These are phyloP conservation scores for Paraphaeosphaeria minitans DNA, from an alignment of 2,329 filamentous ascomycete genomes.

Conservation along the genomic window DNA sequence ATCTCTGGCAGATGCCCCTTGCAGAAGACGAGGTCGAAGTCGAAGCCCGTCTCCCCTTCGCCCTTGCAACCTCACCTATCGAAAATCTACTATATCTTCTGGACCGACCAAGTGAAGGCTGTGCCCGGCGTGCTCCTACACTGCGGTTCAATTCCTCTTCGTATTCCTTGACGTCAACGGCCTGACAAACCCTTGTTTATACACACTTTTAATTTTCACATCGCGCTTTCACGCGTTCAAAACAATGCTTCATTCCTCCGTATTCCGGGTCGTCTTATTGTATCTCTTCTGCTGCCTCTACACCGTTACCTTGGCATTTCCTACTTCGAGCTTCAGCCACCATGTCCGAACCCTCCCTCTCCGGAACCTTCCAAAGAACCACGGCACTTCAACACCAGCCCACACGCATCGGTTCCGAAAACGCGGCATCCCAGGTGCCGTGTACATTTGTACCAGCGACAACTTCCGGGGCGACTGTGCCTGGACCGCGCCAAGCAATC, in stretches of 20 bases:
- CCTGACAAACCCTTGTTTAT: conserved; percentile 1
- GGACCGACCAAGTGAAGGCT: conserved; percentile 1
- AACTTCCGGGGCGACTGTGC: conserved; percentile 38
- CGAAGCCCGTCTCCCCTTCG: conserved; percentile 21
- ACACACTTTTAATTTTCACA: conserved; percentile 19
- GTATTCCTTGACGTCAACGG: neutral
- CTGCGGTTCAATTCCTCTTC: neutral
- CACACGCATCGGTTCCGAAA: conserved; percentile 18
- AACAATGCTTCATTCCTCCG: conserved; percentile 14
- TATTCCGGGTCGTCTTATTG: conserved; percentile 13
- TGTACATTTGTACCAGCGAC: conserved; percentile 37
- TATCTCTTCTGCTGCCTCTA: conserved; percentile 5
- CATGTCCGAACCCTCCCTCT: neutral
- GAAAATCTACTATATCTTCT: conserved; percentile 1
- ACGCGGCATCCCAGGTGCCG: conserved; percentile 43
- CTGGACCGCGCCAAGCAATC: conserved; percentile 31
- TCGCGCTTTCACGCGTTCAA: neutral
- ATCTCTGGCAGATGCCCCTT: conserved; percentile 33
- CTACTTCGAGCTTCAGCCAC: conserved; percentile 12
- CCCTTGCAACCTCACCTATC: conserved; percentile 1
- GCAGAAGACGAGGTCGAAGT: conserved; percentile 25
- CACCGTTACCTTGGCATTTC: conserved; percentile 6
- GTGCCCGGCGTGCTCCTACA: conserved; percentile 4
- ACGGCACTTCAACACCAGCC: neutral
- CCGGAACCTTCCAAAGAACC: neutral